These are phyloP conservation scores for Macrotyloma uniflorum DNA, from an alignment of 306 rosid genomes.

Conservation along the genomic window DNA sequence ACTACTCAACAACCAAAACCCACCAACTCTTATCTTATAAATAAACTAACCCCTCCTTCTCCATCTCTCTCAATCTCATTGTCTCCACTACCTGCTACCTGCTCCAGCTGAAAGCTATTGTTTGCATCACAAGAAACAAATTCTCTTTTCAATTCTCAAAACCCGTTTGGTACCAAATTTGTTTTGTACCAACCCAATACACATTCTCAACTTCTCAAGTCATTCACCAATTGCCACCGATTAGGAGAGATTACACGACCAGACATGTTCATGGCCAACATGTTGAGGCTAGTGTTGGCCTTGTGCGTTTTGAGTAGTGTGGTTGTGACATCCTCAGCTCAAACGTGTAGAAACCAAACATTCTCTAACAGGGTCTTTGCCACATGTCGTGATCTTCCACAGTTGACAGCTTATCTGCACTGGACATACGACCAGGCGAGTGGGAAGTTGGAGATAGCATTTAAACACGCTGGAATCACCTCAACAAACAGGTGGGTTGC, in stretches of 20 bases:
- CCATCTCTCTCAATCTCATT: slow-evolving; percentile 4
- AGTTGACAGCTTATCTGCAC: slow-evolving; percentile 61
- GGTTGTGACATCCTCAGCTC: slow-evolving; percentile 50
- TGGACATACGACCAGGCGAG: slow-evolving; percentile 53
- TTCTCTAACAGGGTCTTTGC: slow-evolving; percentile 44
- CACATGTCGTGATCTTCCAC: slow-evolving; percentile 58
- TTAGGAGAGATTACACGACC: neutral
- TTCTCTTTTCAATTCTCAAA: neutral
- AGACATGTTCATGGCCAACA: slow-evolving; percentile 14
- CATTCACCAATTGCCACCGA: too few species aligned
- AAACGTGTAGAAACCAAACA: slow-evolving; percentile 52
- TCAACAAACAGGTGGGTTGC: slow-evolving; percentile 61
- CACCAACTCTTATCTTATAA: slow-evolving; percentile 47
- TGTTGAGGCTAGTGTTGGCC: slow-evolving; percentile 37
- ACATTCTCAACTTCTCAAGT: too few species aligned
- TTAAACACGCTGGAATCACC: slow-evolving; percentile 42
- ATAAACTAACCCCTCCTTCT: slow-evolving; percentile 17
- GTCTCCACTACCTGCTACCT: neutral
- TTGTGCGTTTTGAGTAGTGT: slow-evolving; percentile 42
- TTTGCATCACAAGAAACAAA: slow-evolving; percentile 32
- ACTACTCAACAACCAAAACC: slow-evolving; percentile 22
- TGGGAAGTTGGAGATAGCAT: slow-evolving; percentile 63
- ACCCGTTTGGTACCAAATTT: neutral
- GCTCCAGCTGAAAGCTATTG: slow-evolving; percentile 5
- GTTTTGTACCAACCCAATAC: neutral